A percentile compares a stretch with the other conserved stretches of the same genome.
Conservation (phyloP, 1,139 yeast species). For the Sugiyamaella paludigena region DNA sequence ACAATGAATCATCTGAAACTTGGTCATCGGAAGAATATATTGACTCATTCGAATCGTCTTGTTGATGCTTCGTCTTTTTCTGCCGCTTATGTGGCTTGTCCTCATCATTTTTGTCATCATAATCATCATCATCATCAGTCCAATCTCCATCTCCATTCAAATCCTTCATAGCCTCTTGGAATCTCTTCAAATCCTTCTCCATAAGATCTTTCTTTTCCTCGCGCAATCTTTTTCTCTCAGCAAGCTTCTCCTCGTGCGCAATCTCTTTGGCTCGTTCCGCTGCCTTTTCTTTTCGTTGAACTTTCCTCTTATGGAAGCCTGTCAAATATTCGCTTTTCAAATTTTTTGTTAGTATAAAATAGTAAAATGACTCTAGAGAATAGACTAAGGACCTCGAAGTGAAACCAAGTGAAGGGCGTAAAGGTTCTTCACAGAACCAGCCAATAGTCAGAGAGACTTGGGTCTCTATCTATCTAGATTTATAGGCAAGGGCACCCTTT, state of each 20-base stretch:
- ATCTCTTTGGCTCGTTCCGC: constrained; percentile 70
- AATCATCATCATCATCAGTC: constrained; percentile 26
- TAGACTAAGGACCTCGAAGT: too few species aligned
- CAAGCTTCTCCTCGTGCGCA: constrained; percentile 68
- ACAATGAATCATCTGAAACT: constrained; percentile 7
- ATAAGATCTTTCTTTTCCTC: constrained; percentile 68
- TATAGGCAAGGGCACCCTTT: too few species aligned
- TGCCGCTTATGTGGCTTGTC: constrained; percentile 10
- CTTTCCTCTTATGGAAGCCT: constrained; percentile 92
- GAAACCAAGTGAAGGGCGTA: too few species aligned
- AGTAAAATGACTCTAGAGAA: too few species aligned
- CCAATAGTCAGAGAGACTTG: background rate
- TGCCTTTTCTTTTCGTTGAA: constrained; percentile 85
- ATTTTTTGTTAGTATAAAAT: constrained; percentile 5
- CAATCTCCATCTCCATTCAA: constrained; percentile 38
- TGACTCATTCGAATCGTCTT: constrained; percentile 12
- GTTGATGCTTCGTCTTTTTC: constrained; percentile 1
- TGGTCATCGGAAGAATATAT: constrained; percentile 18
- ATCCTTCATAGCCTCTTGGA: constrained; percentile 54
- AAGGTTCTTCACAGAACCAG: too few species aligned
- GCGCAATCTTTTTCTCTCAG: constrained; percentile 66
- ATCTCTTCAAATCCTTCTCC: constrained; percentile 58
- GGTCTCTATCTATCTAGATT: background rate
- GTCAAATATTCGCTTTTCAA: constrained; percentile 75
- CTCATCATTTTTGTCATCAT: constrained; percentile 21